phyloP scores from a whole-genome alignment of 345 rosid species.

The Eucalyptus erythrocorys region DNA sequence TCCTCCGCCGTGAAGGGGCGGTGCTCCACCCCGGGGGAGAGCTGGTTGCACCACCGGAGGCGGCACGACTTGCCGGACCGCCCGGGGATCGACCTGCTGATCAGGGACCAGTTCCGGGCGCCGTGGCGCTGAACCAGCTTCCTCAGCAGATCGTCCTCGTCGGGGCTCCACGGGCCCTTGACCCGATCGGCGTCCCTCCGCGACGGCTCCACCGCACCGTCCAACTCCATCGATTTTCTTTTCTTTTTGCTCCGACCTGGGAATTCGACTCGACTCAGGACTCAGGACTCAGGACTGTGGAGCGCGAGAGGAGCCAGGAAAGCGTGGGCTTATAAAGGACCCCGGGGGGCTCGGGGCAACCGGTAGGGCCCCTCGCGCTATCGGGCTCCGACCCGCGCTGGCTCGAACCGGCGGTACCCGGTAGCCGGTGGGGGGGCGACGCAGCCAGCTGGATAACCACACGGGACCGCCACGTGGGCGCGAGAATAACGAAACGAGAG shows the following conservation, averaged over 20 bases:
- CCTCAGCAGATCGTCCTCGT: constrained; percentile 38
- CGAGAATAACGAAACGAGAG: background rate
- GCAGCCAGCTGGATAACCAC: constrained; percentile 16
- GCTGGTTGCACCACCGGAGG: constrained; percentile 63
- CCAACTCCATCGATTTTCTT: background rate
- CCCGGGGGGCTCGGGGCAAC: background rate
- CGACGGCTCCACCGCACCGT: background rate
- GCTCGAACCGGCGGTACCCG: background rate
- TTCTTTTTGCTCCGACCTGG: background rate
- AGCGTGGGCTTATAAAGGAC: background rate
- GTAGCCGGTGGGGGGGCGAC: constrained; percentile 5
- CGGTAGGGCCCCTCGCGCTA: background rate
- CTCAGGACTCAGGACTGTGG: background rate
- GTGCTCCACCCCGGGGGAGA: constrained; percentile 47
- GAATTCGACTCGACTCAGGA: background rate
- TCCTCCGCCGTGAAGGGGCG: constrained; percentile 39
- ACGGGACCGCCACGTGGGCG: background rate
- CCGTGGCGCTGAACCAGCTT: constrained; percentile 32
- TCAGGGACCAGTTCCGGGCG: constrained; percentile 45
- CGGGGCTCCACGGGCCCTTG: constrained; percentile 51
- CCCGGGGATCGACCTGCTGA: constrained; percentile 39
- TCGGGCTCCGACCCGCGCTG: background rate
- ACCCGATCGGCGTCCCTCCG: constrained; percentile 13
- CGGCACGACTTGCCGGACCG: constrained; percentile 65
- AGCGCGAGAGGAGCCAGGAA: background rate